Evolutionary conservation across 768 basidiomycete species (phyloP), one percentile per base, ranked within the genome.

Genomic region (Kwoniella sp.): DNA sequence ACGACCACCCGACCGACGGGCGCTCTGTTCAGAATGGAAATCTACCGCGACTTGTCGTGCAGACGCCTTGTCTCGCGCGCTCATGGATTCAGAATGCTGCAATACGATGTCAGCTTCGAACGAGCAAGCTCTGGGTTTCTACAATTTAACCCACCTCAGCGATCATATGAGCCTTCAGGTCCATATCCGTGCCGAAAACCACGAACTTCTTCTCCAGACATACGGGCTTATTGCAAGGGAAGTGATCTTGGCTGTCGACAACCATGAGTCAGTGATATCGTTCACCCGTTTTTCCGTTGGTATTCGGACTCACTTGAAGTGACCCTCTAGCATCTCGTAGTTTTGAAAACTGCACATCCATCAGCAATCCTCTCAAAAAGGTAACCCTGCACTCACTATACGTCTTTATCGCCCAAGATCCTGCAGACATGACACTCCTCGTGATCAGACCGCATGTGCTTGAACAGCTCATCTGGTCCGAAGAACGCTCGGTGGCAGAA

Each of bases 361-460:
- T 5, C 38, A 56, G 29, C 15, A 14, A 9, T 46, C 25, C 46
- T 46, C 15, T 9, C 19, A 34, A 10, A 25, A 36, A 53, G 12
- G 4, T n/a, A 28, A 29, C 5, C 19, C 3, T 9, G 17, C 10
- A 80, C 89, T 67, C 65, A 95, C 89, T 95, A 91, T 76, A 90
- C 83, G 73, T 91, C 83, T 59, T 81, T 78, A 33, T 88, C 62
- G 6, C 85, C 89, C 50, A 85, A 81, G 25, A 86, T 80, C 69
- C 89, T 89, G 74, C 95, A 99, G 12, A 99, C 73, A 62, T 95
- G 95, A 71, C 93, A 98, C 66, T 98, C 92, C 73, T 99, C 93
- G 75, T 99, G 93, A 42, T 78, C 79, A 67, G 91, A 85, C 45
- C 92, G 82, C 85, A 96, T 88, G 73, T 99, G 95, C 20, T 83